These are phyloP conservation scores for Gleditsia sinensis DNA, from an alignment of 306 rosid genomes.

Conservation along the genomic window DNA sequence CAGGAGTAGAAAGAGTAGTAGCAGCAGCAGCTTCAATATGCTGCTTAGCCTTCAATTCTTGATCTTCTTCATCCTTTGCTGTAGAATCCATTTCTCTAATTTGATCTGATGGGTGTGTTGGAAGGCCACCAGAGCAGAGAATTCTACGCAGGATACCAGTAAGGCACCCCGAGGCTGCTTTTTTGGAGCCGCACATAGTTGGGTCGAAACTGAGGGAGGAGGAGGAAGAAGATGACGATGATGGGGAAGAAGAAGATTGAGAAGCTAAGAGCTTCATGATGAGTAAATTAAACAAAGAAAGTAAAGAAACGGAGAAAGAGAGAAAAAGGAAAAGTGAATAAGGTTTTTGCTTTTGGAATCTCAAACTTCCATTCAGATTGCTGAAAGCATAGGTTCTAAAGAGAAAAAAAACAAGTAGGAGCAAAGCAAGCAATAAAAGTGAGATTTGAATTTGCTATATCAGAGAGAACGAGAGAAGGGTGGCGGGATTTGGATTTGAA, in stretches of 20 bases:
- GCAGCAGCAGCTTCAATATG: conserved; percentile 11
- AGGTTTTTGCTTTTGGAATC: conserved; percentile 24
- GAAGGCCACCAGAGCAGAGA: conserved; percentile 74
- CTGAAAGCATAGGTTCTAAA: conserved; percentile 29
- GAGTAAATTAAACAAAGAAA: conserved; percentile 4
- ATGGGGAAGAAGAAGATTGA: neutral
- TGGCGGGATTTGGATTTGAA: conserved; percentile 96
- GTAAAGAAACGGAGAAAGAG: conserved; percentile 2
- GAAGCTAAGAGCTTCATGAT: conserved; percentile 36
- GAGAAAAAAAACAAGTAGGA: conserved; percentile 10
- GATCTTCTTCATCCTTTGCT: conserved; percentile 27
- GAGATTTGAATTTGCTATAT: conserved; percentile 51
- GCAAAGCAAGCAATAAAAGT: conserved; percentile 34
- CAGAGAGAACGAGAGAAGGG: neutral
- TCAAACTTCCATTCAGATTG: conserved; percentile 40
- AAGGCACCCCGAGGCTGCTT: conserved; percentile 60
- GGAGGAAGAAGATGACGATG: conserved; percentile 33
- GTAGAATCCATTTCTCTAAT: conserved; percentile 39
- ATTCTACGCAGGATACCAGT: conserved; percentile 67
- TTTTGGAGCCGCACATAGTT: conserved; percentile 56
- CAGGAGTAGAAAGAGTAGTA: conserved; percentile 40
- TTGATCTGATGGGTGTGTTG: conserved; percentile 73
- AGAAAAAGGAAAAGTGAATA: conserved; percentile 5
- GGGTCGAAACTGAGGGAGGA: conserved; percentile 40
- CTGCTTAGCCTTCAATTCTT: conserved; percentile 30